A percentile compares a stretch with the other conserved stretches of the same genome.
These are phyloP conservation scores for Yamadazyma sp. DNA, from an alignment of 1,139 yeast species.

Conservation along the genomic window DNA sequence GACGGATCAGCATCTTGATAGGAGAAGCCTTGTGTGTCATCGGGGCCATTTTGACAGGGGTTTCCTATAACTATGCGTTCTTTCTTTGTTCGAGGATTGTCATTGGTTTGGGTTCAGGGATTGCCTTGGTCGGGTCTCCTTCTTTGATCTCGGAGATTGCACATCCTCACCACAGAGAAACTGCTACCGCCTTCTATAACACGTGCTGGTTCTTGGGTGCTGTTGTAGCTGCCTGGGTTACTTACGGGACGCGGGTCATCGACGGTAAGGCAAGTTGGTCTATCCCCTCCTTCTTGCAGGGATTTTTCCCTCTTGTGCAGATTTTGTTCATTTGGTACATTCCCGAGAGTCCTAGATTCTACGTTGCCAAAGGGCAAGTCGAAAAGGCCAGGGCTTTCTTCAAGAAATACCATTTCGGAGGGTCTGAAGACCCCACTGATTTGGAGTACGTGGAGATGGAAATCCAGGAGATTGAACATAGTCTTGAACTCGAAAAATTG, in stretches of 20 bases:
- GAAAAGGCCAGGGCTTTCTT: constrained; percentile 42
- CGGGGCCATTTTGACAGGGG: constrained; percentile 46
- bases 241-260: constrained; percentile 3
- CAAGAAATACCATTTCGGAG: constrained; percentile 42
- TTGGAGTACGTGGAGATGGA: constrained; percentile 40
- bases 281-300: constrained; percentile 48
- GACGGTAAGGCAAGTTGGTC: constrained; percentile 27
- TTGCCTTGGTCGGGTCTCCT: constrained; percentile 38
- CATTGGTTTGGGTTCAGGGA: constrained; percentile 42
- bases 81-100: constrained; percentile 38
- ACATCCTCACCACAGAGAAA: constrained; percentile 50
- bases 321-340: constrained; percentile 27
- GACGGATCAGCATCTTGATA: constrained; percentile 29
- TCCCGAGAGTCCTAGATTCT: constrained; percentile 51
- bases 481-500: constrained; percentile 32
- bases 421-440: constrained; percentile 21
- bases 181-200: constrained; percentile 45
- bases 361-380: constrained; percentile 33
- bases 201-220: constrained; percentile 54
- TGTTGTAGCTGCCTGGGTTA: constrained; percentile 49
- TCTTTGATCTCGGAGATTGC: constrained; percentile 40
- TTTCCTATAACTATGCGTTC: constrained; percentile 37
- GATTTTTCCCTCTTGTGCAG: constrained; percentile 29
- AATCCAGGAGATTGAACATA: constrained; percentile 42
- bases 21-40: constrained; percentile 27